These are phyloP conservation scores for Drechslera avenae DNA, from an alignment of 2,329 filamentous ascomycete genomes.

Conservation along the genomic window DNA sequence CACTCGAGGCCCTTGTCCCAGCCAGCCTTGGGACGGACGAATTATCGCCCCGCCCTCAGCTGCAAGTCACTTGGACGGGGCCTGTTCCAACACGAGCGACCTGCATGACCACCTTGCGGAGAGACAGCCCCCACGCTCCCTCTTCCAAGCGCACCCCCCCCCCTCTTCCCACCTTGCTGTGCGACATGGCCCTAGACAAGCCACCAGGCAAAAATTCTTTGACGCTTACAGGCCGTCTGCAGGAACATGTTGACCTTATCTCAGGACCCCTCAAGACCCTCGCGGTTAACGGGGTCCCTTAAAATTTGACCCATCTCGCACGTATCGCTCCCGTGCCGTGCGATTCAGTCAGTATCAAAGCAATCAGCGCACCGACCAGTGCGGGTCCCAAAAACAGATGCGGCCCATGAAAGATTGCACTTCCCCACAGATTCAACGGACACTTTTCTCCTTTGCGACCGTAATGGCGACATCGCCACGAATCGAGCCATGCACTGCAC, in stretches of 20 bases:
- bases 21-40: constrained; percentile 12
- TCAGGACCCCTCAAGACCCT: constrained; percentile 2
- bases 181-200: constrained; percentile 13
- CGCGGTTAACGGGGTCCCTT: constrained; percentile 14
- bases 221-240: constrained; percentile 20
- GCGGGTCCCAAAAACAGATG: constrained; percentile 21
- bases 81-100: constrained; percentile 16
- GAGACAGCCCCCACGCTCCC: constrained; percentile 39
- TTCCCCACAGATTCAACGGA: constrained; percentile 31
- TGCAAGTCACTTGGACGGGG: constrained; percentile 38
- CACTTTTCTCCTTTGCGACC: constrained; percentile 29
- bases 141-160: constrained; percentile 27
- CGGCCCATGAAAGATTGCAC: constrained; percentile 14
- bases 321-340: constrained; percentile 6
- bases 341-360: constrained; percentile 17
- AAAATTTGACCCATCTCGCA: constrained; percentile 9
- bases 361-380: constrained; percentile 13
- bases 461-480: constrained; percentile 28
- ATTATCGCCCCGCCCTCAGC: constrained; percentile 16
- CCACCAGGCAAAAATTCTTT: constrained; percentile 16
- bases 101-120: constrained; percentile 13
- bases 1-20: constrained; percentile 7
- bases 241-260: constrained; percentile 17
- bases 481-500: constrained; percentile 20
- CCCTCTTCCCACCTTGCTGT: constrained; percentile 26